Evolutionary conservation across 2,329 filamentous ascomycete genomes (phyloP).

Genomic region (Diaporthe capsici): DNA sequence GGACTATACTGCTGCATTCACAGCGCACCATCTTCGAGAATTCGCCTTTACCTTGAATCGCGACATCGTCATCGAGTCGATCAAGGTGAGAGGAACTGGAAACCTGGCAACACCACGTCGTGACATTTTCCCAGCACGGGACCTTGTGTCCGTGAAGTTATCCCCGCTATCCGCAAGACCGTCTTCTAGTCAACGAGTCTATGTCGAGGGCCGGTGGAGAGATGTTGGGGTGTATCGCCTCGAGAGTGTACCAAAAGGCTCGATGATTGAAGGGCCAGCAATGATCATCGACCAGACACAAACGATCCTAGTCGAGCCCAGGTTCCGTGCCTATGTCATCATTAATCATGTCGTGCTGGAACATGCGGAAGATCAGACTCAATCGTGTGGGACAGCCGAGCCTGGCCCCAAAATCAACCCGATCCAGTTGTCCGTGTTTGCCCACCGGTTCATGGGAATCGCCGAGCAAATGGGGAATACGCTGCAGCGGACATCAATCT

Average conservation of each 20-base stretch:
- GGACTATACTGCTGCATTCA: slow-evolving; percentile 54
- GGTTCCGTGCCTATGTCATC: slow-evolving; percentile 64
- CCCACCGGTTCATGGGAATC: slow-evolving; percentile 86
- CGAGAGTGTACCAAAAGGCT: slow-evolving; percentile 68
- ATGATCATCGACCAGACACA: slow-evolving; percentile 79
- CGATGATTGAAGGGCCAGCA: slow-evolving; percentile 71
- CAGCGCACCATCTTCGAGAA: slow-evolving; percentile 54
- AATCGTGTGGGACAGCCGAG: slow-evolving; percentile 73
- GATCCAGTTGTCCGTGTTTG: slow-evolving; percentile 82
- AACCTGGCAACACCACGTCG: background rate
- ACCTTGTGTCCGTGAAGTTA: slow-evolving; percentile 44
- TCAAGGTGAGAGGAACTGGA: slow-evolving; percentile 56
- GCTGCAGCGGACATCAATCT: slow-evolving; percentile 84
- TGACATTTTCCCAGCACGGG: background rate
- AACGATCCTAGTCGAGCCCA: slow-evolving; percentile 79
- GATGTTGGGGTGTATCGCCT: slow-evolving; percentile 75
- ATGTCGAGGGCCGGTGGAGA: slow-evolving; percentile 41
- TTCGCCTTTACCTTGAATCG: slow-evolving; percentile 57
- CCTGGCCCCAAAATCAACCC: slow-evolving; percentile 82
- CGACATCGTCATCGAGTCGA: slow-evolving; percentile 58
- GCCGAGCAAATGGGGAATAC: slow-evolving; percentile 87
- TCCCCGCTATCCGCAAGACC: slow-evolving; percentile 26
- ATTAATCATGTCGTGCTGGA: slow-evolving; percentile 57
- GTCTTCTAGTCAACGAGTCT: slow-evolving; percentile 2
- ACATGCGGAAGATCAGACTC: slow-evolving; percentile 42